Evolutionary conservation across 1,284 basidiomycete genomes (phyloP).

Genomic region (Waitea zeae): DNA sequence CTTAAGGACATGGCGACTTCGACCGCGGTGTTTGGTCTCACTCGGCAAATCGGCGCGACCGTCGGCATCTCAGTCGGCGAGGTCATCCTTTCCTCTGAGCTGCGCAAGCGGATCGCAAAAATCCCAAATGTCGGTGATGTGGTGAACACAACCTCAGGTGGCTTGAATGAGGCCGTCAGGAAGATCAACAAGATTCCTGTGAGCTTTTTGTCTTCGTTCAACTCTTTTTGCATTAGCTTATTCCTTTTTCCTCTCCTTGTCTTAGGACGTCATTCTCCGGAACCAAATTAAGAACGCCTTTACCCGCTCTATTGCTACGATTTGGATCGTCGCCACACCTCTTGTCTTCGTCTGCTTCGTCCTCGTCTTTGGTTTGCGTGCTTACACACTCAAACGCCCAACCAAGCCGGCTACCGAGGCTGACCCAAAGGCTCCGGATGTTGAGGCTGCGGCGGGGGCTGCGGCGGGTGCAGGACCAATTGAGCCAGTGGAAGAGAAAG

Average conservation of each 20-base stretch:
- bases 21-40: slow-evolving; percentile 53
- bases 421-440: not conserved
- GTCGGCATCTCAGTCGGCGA: slow-evolving; percentile 60
- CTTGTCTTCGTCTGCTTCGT: slow-evolving; percentile 38
- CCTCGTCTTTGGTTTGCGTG: slow-evolving; percentile 24
- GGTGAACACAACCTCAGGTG: slow-evolving; percentile 29
- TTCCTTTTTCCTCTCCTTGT: too few relatives aligned
- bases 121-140: slow-evolving; percentile 30
- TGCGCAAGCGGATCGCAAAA: slow-evolving; percentile 26
- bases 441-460: not conserved
- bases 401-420: not conserved
- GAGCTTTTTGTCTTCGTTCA: slow-evolving; percentile 8
- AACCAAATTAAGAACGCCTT: slow-evolving; percentile 49
- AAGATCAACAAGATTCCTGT: slow-evolving; percentile 37
- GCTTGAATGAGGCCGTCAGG: slow-evolving; percentile 37
- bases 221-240: too few relatives aligned
- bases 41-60: slow-evolving; percentile 64
- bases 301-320: slow-evolving; percentile 43
- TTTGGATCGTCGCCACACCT: slow-evolving; percentile 60
- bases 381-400: not conserved
- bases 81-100: slow-evolving; percentile 25
- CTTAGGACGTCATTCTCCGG: slow-evolving; percentile 28
- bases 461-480: too few relatives aligned
- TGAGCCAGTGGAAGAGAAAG: too few relatives aligned
- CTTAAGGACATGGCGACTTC: slow-evolving; percentile 67